phyloP scores from a whole-genome alignment of 139 green algal genomes.

The Picochlorum sp. region DNA sequence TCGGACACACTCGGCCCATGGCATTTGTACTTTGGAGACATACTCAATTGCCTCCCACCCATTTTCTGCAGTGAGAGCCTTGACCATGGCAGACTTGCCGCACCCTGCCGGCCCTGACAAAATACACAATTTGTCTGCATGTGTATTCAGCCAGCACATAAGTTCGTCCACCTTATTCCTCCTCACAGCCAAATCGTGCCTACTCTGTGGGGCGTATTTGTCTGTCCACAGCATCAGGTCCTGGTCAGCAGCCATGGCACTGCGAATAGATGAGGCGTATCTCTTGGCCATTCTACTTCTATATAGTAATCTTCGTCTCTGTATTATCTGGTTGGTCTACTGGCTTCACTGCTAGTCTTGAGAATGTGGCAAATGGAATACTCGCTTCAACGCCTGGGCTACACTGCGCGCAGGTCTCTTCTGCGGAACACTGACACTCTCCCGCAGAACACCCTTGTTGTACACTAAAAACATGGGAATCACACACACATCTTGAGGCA shows the following conservation, averaged over 20 bases:
- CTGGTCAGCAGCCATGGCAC: background rate
- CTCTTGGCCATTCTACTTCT: no score
- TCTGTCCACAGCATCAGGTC: conserved; percentile 34
- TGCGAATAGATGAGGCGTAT: no score
- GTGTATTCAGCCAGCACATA: conserved; percentile 43
- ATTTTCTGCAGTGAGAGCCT: conserved; percentile 35
- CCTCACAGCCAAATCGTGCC: conserved; percentile 49
- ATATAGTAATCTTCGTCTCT: no score
- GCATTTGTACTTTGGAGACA: conserved; percentile 39
- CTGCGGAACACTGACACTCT: conserved; percentile 21
- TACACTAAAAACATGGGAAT: conserved; percentile 25
- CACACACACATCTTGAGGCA: conserved; percentile 7
- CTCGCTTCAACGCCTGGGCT: conserved; percentile 12
- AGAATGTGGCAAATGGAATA: no score
- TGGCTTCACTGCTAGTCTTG: background rate
- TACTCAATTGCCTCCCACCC: conserved; percentile 64
- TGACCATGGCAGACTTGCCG: conserved; percentile 56
- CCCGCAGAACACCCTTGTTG: background rate
- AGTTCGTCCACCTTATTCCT: conserved; percentile 63
- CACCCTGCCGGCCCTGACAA: conserved; percentile 55
- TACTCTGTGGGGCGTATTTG: conserved; percentile 35
- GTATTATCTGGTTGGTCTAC: no score
- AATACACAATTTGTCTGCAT: conserved; percentile 24
- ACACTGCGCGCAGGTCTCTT: conserved; percentile 22
- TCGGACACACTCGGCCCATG: conserved; percentile 57